phyloP scores from a whole-genome alignment of 768 basidiomycete genomes.

The Serendipita sp. region DNA sequence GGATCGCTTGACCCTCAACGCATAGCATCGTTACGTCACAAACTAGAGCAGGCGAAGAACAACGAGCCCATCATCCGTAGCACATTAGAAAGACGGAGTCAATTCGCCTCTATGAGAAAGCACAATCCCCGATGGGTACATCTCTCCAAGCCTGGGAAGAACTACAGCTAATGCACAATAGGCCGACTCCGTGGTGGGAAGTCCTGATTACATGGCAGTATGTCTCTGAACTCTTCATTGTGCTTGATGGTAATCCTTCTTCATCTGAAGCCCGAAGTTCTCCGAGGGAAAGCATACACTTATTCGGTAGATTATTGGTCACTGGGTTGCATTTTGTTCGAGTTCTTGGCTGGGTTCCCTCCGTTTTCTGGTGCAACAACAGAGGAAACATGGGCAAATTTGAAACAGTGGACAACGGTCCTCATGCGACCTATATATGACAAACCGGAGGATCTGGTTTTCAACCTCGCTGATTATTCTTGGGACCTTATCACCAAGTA shows the following conservation, averaged over 20 bases:
- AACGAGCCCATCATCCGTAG: slow-evolving; percentile 77
- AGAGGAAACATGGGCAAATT: slow-evolving; percentile 97
- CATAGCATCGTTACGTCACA: slow-evolving; percentile 88
- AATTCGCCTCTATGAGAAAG: slow-evolving; percentile 83
- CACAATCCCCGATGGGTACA: slow-evolving; percentile 66
- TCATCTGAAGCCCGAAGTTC: slow-evolving; percentile 45
- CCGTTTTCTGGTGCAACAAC: slow-evolving; percentile 92
- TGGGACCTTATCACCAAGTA: slow-evolving; percentile 90
- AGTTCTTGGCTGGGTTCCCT: slow-evolving; percentile 92
- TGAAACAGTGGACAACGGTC: slow-evolving; percentile 94
- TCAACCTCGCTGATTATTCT: slow-evolving; percentile 83
- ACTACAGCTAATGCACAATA: slow-evolving; percentile 6
- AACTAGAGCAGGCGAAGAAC: slow-evolving; percentile 96
- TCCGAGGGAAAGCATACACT: slow-evolving; percentile 86
- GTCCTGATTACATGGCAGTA: slow-evolving; percentile 92
- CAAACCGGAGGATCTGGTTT: slow-evolving; percentile 87
- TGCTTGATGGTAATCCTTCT: slow-evolving; percentile 4
- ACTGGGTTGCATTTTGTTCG: slow-evolving; percentile 93
- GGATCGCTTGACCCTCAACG: slow-evolving; percentile 87
- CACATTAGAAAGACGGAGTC: slow-evolving; percentile 84
- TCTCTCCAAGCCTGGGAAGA: neutral
- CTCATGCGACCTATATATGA: slow-evolving; percentile 90
- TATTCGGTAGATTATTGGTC: slow-evolving; percentile 99
- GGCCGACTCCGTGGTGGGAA: slow-evolving; percentile 95
- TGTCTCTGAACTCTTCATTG: slow-evolving; percentile 17